Evolutionary conservation across 768 basidiomycete genomes (phyloP).

Genomic region (Pisolithus microcarpus): DNA sequence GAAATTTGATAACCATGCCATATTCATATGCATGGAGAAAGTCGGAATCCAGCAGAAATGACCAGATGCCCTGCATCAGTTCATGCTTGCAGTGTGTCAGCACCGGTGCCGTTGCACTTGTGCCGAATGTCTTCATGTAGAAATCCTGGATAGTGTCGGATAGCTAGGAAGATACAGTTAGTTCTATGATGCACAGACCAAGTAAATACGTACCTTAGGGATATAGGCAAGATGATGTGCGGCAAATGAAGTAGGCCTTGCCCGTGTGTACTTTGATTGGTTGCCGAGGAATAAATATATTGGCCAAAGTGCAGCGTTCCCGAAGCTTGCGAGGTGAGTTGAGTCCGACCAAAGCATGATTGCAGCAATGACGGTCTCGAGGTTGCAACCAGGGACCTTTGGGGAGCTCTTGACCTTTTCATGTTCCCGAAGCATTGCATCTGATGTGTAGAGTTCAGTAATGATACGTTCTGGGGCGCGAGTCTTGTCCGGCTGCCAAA

Average conservation of each 20-base stretch:
- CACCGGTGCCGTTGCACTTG: neutral
- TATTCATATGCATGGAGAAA: conserved; percentile 18
- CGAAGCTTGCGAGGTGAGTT: conserved; percentile 17
- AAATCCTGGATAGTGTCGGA: conserved; percentile 10
- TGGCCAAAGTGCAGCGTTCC: conserved; percentile 10
- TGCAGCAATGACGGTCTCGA: conserved; percentile 10
- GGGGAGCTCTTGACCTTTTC: neutral
- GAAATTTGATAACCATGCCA: conserved; percentile 14
- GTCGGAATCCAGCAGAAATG: conserved; percentile 14
- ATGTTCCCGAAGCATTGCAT: conserved; percentile 11
- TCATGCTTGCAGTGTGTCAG: conserved; percentile 15
- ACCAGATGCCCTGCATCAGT: conserved; percentile 21
- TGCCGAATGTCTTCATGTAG: neutral
- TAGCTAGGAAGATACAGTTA: conserved; percentile 5
- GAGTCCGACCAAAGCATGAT: conserved; percentile 21
- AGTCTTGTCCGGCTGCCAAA: conserved; percentile 2
- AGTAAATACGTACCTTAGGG: conserved; percentile 3
- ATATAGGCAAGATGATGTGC: conserved; percentile 19
- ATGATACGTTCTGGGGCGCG: conserved; percentile 9
- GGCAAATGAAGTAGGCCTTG: conserved; percentile 4
- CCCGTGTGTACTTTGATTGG: conserved; percentile 8
- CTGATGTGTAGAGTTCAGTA: conserved; percentile 18
- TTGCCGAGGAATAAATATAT: conserved; percentile 12
- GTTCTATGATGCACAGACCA: too few relatives aligned
- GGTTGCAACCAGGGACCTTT: neutral